Percentiles rank a stretch among this genome's conserved stretches.
These are phyloP conservation scores for Nitzschia sp. DNA, from an alignment of 108 stramenopile species.

Conservation along the genomic window DNA sequence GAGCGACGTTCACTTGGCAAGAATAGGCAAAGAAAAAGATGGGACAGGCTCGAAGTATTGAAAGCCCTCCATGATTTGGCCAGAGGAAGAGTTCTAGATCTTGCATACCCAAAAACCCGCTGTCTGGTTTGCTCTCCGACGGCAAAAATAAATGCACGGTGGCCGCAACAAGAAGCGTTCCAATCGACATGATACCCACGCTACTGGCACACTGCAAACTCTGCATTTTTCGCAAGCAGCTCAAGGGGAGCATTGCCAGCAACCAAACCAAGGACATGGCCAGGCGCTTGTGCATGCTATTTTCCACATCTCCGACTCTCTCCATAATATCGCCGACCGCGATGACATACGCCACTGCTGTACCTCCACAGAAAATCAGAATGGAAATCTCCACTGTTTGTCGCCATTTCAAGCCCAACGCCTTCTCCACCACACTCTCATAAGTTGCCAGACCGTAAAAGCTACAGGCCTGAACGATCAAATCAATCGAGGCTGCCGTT, in stretches of 20 bases:
- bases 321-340: slow-evolving; percentile 84
- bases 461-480: slow-evolving; percentile 56
- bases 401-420: slow-evolving; percentile 42
- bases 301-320: slow-evolving; percentile 33
- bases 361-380: slow-evolving; percentile 69
- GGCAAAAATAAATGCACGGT: slow-evolving; percentile 55
- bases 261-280: slow-evolving; percentile 53
- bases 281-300: slow-evolving; percentile 15
- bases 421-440: slow-evolving; percentile 54
- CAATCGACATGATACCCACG: slow-evolving; percentile 69
- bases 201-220: slow-evolving; percentile 60
- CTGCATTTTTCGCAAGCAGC: slow-evolving; percentile 55
- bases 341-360: slow-evolving; percentile 44
- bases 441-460: slow-evolving; percentile 40
- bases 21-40: slow-evolving; percentile 83
- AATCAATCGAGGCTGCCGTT: slow-evolving; percentile 56
- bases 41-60: slow-evolving; percentile 70
- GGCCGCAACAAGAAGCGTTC: slow-evolving; percentile 64
- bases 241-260: slow-evolving; percentile 70
- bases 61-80: slow-evolving; percentile 44
- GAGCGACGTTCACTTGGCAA: slow-evolving; percentile 82
- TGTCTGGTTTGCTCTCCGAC: background rate
- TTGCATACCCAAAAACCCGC: background rate
- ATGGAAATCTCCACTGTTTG: slow-evolving; percentile 57
- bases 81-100: slow-evolving; percentile 35